Evolutionary conservation across 352 stramenopile genomes (phyloP).

Genomic region (Phytophthora brassicae): DNA sequence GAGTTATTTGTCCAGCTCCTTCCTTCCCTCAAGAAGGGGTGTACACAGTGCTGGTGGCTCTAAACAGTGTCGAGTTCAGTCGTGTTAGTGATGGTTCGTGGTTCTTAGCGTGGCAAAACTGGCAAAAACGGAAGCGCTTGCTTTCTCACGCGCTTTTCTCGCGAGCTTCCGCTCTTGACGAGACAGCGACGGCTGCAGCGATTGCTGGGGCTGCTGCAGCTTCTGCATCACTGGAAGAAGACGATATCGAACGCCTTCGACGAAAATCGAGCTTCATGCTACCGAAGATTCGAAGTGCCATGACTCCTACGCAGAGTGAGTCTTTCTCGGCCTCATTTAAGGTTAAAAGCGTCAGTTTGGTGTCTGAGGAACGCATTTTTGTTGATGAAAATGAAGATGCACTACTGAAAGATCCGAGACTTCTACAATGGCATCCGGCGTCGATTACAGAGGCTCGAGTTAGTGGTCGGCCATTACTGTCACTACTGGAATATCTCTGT

Average conservation of each 20-base stretch:
- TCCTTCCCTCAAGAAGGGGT: conserved; percentile 66
- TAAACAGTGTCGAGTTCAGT: conserved; percentile 76
- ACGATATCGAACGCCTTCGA: conserved; percentile 29
- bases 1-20: conserved; percentile 47
- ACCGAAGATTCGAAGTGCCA: conserved; percentile 34
- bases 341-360: conserved; percentile 10
- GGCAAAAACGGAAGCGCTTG: conserved; percentile 69
- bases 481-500: conserved; percentile 55
- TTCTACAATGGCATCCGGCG: conserved; percentile 66
- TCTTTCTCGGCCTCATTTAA: conserved; percentile 4
- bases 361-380: conserved; percentile 6
- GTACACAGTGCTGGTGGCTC: conserved; percentile 59
- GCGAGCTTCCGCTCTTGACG: conserved; percentile 10
- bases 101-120: conserved; percentile 86
- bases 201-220: conserved; percentile 22
- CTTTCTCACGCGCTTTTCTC: conserved; percentile 44
- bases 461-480: conserved; percentile 42
- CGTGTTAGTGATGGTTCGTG: conserved; percentile 50
- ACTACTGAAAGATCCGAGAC: conserved; percentile 27
- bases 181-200: conserved; percentile 18
- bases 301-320: conserved; percentile 3
- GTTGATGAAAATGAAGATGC: conserved; percentile 32
- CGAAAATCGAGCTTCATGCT: conserved; percentile 55
- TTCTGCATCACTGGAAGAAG: conserved; percentile 25
- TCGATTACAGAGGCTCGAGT: conserved; percentile 33